A percentile compares a stretch with the other conserved stretches of the same genome.
Evolutionary conservation across 2,329 filamentous ascomycete genomes (phyloP).

Genomic region (Akanthomyces dipterigenus): DNA sequence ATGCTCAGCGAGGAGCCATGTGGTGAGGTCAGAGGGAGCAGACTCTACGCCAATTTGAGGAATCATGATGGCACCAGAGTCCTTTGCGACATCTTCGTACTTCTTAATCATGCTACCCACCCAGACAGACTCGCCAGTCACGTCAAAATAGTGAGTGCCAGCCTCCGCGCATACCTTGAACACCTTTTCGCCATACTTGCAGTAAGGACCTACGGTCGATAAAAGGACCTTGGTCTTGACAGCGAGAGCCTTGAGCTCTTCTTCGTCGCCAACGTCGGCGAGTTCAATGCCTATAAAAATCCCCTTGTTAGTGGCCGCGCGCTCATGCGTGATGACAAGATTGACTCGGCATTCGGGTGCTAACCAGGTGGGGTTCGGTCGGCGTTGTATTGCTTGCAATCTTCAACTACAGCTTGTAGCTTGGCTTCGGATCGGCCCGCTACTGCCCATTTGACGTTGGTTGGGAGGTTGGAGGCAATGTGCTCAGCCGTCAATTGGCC

Average conservation of each 20-base stretch:
- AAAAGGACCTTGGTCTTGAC: constrained; percentile 52
- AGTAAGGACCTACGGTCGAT: constrained; percentile 54
- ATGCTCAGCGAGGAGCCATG: constrained; percentile 45
- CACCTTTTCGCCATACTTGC: constrained; percentile 47
- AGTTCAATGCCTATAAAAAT: constrained; percentile 42
- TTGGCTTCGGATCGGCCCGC: constrained; percentile 76
- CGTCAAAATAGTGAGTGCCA: constrained; percentile 59
- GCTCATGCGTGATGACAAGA: background rate
- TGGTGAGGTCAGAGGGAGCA: constrained; percentile 52
- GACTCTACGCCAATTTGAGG: constrained; percentile 59
- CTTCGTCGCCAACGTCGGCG: constrained; percentile 38
- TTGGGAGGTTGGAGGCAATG: constrained; percentile 63
- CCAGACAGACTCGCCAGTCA: constrained; percentile 54
- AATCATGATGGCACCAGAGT: constrained; percentile 51
- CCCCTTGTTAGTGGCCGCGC: background rate
- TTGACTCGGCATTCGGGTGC: constrained; percentile 13
- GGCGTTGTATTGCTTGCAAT: constrained; percentile 59
- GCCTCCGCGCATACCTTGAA: constrained; percentile 56
- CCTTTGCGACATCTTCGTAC: constrained; percentile 46
- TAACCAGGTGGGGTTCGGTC: constrained; percentile 66
- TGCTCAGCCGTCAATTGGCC: constrained; percentile 71
- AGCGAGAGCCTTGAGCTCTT: constrained; percentile 41
- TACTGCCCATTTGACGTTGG: constrained; percentile 78
- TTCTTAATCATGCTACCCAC: constrained; percentile 53
- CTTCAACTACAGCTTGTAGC: constrained; percentile 59